Evolutionary conservation across 441 rosid species (phyloP), one percentile per base, ranked within the genome.

Genomic region (Croton setiger): DNA sequence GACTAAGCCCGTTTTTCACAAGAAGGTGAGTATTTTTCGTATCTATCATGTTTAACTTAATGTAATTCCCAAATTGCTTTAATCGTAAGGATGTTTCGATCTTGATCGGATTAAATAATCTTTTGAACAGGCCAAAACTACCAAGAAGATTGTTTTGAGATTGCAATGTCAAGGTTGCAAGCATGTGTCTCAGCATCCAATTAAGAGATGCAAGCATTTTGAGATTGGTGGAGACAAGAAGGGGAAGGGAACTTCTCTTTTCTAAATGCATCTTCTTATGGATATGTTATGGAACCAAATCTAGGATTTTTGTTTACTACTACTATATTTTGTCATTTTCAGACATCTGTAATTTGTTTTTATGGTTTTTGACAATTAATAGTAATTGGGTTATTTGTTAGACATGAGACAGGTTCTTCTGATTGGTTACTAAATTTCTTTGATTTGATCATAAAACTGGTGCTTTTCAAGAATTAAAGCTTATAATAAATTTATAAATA

Each of bases 171-270:
- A 87, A 68, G 76, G 78, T 2, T 87, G 90, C 88, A 87, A 87
- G 78, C 92, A 84, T 65, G 75, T 86, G 18, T 86, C 88, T 53
- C 88, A 86, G 60, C 88, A 78, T 54, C 75, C 89, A 0, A 83
- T 85, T 72, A 87, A 85, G 84, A 83, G 87, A 63, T 85, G 89
- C 84, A 87, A 87, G 84, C 89, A 87, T 36, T 87, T 85, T 59
- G 92, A 87, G 71, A 85, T 85, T 47, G 89, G 88, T 60, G 92
- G 90, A 55, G 90, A 87, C 79, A 87, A 87, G 86, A 87, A 87
- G 56, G 90, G 88, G 68, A 85, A 87, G 73, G 90, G 88, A 74
- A 87, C 92, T 13, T 85, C 86, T 1, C 87, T 85, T 45, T 87
- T 87, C 68, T 87, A 82, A 75, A 59, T 56, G 27, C 59, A 27